Evolutionary conservation across 2,329 filamentous ascomycete genomes (phyloP).

Genomic region (Metarhizium rileyi): DNA sequence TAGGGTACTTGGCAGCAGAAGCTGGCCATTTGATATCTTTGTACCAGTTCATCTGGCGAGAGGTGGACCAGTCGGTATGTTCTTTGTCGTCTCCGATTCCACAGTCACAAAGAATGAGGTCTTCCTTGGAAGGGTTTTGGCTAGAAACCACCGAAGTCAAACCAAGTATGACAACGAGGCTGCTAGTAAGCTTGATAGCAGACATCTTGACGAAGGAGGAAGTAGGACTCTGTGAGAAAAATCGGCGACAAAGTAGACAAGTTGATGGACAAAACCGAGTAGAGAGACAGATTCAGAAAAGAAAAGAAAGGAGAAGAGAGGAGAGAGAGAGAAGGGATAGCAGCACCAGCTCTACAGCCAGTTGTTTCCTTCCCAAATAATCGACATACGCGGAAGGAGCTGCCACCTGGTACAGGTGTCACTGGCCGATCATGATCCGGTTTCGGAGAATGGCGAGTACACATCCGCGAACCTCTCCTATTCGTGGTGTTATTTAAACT

Average conservation of each 20-base stretch:
- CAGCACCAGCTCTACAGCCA: neutral
- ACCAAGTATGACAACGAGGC: slow-evolving; percentile 13
- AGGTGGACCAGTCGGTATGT: slow-evolving; percentile 31
- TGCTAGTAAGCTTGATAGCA: slow-evolving; percentile 12
- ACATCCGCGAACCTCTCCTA: no score
- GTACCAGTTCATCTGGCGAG: slow-evolving; percentile 35
- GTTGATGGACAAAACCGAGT: neutral
- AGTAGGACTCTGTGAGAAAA: neutral
- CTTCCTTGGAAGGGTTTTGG: slow-evolving; percentile 22
- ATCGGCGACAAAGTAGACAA: neutral
- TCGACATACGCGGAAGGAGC: slow-evolving; percentile 3
- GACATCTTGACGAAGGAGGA: slow-evolving; percentile 13
- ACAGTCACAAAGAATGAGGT: slow-evolving; percentile 32
- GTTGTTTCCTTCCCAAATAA: neutral
- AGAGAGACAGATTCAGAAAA: neutral
- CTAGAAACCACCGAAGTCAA: slow-evolving; percentile 13
- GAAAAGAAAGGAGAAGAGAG: neutral
- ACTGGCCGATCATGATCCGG: neutral
- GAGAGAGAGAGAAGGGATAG: neutral
- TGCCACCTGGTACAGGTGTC: neutral
- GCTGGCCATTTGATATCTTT: slow-evolving; percentile 27
- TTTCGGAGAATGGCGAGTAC: neutral
- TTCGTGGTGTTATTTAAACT: no score
- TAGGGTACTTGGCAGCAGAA: slow-evolving; percentile 23
- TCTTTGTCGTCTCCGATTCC: slow-evolving; percentile 32